These are phyloP conservation scores for Cyberlindnera xishuangbannaensis DNA, from an alignment of 805 yeast genomes.

Conservation along the genomic window DNA sequence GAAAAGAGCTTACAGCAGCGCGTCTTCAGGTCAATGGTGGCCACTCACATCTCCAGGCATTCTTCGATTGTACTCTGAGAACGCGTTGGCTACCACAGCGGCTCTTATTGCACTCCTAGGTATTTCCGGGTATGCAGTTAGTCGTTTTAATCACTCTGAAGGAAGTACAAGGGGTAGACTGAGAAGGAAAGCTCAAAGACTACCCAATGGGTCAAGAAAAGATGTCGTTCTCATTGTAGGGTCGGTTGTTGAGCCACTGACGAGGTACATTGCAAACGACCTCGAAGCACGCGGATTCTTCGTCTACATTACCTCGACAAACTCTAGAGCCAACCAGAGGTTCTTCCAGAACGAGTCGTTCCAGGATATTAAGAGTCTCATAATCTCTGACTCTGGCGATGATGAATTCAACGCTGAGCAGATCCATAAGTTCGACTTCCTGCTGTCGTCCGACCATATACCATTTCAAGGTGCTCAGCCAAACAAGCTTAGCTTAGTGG, in stretches of 20 bases:
- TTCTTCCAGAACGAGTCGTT: constrained; percentile 54
- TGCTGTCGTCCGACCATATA: constrained; percentile 47
- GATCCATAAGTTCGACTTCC: constrained; percentile 40
- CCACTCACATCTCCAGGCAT: not conserved
- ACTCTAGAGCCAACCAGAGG: constrained; percentile 29
- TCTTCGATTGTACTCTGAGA: not conserved
- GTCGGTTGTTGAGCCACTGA: constrained; percentile 68
- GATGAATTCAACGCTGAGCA: constrained; percentile 38
- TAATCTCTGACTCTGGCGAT: constrained; percentile 38
- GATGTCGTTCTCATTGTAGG: constrained; percentile 76
- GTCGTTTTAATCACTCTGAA: not conserved
- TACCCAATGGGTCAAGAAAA: constrained; percentile 64
- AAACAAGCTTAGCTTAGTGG: constrained; percentile 52
- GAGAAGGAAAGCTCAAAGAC: constrained; percentile 52
- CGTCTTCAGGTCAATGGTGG: no score
- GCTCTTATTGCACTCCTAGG: constrained; percentile 4
- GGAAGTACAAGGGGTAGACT: no score
- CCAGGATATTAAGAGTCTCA: constrained; percentile 63
- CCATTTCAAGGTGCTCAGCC: constrained; percentile 56
- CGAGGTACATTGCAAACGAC: constrained; percentile 65
- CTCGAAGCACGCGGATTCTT: constrained; percentile 76
- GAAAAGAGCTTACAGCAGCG: not conserved
- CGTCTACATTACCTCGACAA: constrained; percentile 58
- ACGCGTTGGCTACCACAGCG: constrained; percentile 2
- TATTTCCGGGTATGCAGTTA: not conserved